These are phyloP conservation scores for Knoxia roxburghii DNA, from an alignment of 257 asterid genomes.

Conservation along the genomic window DNA sequence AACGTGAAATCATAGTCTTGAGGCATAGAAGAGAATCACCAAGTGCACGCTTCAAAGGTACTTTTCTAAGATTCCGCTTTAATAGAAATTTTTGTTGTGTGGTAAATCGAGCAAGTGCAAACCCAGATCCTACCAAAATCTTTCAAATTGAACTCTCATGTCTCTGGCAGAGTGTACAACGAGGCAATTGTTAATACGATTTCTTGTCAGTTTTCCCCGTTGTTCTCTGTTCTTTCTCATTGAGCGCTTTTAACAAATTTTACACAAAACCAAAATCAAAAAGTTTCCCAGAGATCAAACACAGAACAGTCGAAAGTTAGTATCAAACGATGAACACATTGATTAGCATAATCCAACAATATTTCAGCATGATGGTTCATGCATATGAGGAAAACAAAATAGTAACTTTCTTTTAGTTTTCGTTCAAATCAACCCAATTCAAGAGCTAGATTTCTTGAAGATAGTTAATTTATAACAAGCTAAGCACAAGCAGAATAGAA, in stretches of 20 bases:
- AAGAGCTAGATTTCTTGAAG: background rate
- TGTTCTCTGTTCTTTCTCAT: slow-evolving; percentile 72
- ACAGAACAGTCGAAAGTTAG: background rate
- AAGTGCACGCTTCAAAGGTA: no score
- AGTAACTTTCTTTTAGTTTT: background rate
- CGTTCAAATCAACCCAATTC: background rate
- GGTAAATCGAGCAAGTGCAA: no score
- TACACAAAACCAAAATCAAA: background rate
- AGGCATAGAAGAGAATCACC: no score
- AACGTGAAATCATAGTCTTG: no score
- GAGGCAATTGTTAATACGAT: no score
- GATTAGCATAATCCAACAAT: background rate
- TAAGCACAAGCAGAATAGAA: background rate
- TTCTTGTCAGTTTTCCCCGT: slow-evolving; percentile 64
- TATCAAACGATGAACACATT: background rate
- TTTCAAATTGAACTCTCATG: no score
- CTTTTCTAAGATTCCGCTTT: no score
- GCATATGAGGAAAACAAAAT: background rate
- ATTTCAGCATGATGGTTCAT: background rate
- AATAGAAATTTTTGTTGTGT: no score
- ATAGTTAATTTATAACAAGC: background rate
- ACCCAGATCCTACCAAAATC: no score
- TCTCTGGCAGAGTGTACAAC: no score
- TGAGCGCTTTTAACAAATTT: slow-evolving; percentile 65
- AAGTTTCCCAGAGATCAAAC: background rate